phyloP scores from a whole-genome alignment of 257 asterid species.

The Gentiana straminea region DNA sequence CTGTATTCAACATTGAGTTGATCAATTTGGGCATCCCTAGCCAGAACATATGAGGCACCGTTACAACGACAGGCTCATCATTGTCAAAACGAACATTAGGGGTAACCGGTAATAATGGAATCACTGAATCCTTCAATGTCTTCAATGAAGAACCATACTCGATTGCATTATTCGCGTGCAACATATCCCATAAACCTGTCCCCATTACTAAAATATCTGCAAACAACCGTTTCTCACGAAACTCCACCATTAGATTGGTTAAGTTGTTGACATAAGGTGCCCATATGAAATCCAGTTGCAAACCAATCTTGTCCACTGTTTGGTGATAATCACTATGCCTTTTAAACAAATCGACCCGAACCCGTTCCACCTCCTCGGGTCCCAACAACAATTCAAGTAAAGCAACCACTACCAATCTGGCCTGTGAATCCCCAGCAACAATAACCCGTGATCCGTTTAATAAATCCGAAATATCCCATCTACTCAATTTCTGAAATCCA shows the following conservation, averaged over 20 bases:
- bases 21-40: slow-evolving; percentile 80
- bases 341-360: slow-evolving; percentile 72
- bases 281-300: slow-evolving; percentile 88
- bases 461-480: slow-evolving; percentile 63
- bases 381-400: slow-evolving; percentile 69
- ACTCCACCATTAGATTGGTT: slow-evolving; percentile 36
- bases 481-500: slow-evolving; percentile 59
- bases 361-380: slow-evolving; percentile 31
- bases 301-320: slow-evolving; percentile 55
- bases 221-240: slow-evolving; percentile 27
- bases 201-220: slow-evolving; percentile 91
- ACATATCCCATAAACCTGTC: slow-evolving; percentile 93
- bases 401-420: slow-evolving; percentile 72
- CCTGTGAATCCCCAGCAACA: slow-evolving; percentile 89
- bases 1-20: slow-evolving; percentile 58
- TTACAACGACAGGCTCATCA: slow-evolving; percentile 22
- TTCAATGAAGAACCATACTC: slow-evolving; percentile 48
- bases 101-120: slow-evolving; percentile 56
- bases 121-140: slow-evolving; percentile 39
- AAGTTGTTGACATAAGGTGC: slow-evolving; percentile 70
- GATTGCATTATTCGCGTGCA: slow-evolving; percentile 50
- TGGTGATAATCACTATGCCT: slow-evolving; percentile 80
- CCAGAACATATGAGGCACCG: slow-evolving; percentile 74
- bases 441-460: slow-evolving; percentile 91
- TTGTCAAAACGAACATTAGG: slow-evolving; percentile 22